Evolutionary conservation across 2,329 filamentous ascomycete species (phyloP).

Genomic region (Sclerotinia trifoliorum): DNA sequence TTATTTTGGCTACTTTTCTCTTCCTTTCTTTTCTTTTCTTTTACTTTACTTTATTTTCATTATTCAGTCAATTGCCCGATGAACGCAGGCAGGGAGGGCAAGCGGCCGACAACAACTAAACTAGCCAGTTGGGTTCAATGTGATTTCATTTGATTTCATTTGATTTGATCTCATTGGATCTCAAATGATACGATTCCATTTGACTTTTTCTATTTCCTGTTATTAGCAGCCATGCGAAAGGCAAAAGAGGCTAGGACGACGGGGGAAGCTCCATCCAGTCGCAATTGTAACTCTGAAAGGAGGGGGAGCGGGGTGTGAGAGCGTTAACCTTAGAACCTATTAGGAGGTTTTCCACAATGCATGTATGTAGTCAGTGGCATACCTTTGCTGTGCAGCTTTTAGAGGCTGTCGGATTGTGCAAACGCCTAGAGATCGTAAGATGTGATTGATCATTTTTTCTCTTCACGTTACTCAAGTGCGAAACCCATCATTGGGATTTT

Average conservation of each 20-base stretch:
- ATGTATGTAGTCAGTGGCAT: neutral
- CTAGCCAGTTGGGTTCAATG: neutral
- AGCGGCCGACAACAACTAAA: neutral
- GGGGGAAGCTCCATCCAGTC: neutral
- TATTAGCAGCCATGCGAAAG: neutral
- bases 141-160: neutral
- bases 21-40: too few species aligned
- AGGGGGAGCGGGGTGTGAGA: neutral
- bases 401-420: neutral
- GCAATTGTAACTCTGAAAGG: neutral
- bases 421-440: constrained; percentile 15
- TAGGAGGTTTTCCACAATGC: neutral
- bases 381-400: neutral
- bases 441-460: constrained; percentile 6
- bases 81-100: constrained; percentile 1
- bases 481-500: constrained; percentile 21
- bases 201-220: neutral
- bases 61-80: neutral
- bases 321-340: constrained; percentile 4
- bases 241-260: neutral
- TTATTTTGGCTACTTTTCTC: too few species aligned
- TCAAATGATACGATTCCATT: neutral
- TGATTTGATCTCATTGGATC: neutral
- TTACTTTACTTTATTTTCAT: neutral
- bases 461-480: neutral